Conservation (phyloP, 2,329 filamentous ascomycete species). For the Cryphonectria japonica region DNA sequence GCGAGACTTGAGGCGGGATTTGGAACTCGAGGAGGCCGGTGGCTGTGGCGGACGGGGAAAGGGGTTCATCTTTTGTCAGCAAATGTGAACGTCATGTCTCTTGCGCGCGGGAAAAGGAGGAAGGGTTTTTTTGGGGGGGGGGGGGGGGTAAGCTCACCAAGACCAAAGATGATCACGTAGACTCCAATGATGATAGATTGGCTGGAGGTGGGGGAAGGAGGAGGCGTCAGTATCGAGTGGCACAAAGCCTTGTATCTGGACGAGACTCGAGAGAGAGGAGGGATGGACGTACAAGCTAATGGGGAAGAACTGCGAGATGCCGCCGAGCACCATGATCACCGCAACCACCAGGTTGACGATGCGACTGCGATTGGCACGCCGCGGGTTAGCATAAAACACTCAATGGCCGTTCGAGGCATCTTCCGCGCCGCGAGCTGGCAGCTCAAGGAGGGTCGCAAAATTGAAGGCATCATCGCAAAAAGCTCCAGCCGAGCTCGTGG, state of each 20-base stretch:
- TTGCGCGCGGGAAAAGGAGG: not conserved
- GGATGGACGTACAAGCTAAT: conserved; percentile 58
- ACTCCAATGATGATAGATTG: conserved; percentile 76
- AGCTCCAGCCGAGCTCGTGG: conserved; percentile 25
- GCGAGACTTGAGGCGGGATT: conserved; percentile 87
- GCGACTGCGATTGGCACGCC: conserved; percentile 62
- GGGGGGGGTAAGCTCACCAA: conserved; percentile 58
- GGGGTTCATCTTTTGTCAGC: not conserved
- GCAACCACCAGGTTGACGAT: conserved; percentile 91
- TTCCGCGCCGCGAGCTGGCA: conserved; percentile 3
- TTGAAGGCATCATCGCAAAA: not conserved
- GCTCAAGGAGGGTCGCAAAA: not conserved
- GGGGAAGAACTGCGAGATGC: conserved; percentile 72
- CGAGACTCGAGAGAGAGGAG: not conserved
- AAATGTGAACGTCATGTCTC: not conserved
- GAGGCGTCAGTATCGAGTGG: conserved; percentile 8
- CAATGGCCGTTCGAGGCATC: not conserved
- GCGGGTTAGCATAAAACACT: conserved; percentile 39
- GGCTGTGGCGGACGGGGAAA: not conserved
- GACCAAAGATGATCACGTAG: conserved; percentile 91
- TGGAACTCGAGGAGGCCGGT: conserved; percentile 70
- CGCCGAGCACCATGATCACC: conserved; percentile 85
- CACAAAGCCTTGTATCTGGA: conserved; percentile 5
- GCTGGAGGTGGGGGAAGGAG: conserved; percentile 43
- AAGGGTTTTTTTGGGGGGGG: not conserved